phyloP scores from a whole-genome alignment of 345 rosid genomes.

The Rhodamnia rubescens region DNA sequence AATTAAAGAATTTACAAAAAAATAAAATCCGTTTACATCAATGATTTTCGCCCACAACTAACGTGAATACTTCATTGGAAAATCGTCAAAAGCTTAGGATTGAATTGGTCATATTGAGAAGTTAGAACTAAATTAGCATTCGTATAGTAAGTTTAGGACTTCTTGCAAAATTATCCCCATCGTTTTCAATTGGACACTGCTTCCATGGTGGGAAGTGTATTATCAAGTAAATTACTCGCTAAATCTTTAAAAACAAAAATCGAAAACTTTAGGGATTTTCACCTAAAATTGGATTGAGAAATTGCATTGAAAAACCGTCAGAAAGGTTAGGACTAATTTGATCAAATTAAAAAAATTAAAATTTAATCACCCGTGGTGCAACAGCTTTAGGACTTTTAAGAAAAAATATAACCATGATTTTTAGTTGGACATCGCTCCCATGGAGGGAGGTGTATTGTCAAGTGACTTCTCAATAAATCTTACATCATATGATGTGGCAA shows the following conservation, averaged over 20 bases:
- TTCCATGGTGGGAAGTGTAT: too few species aligned
- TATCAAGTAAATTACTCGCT: too few species aligned
- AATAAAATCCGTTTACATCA: background rate
- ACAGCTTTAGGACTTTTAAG: background rate
- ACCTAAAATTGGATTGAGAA: too few species aligned
- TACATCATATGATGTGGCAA: background rate
- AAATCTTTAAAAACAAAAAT: too few species aligned
- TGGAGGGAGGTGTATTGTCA: background rate
- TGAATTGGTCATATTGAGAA: background rate
- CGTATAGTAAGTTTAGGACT: too few species aligned
- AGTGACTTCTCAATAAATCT: background rate
- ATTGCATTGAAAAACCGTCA: too few species aligned
- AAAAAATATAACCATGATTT: background rate
- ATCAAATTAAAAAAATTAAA: background rate
- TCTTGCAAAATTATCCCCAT: too few species aligned
- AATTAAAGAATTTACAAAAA: fast-evolving
- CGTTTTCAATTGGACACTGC: too few species aligned
- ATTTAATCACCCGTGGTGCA: background rate
- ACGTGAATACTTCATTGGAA: background rate
- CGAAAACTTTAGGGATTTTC: too few species aligned
- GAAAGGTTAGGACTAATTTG: background rate
- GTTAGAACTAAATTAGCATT: background rate
- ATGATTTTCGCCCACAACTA: background rate
- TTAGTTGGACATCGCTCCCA: background rate
- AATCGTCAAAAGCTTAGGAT: fast-evolving